A percentile compares a stretch with the other conserved stretches of the same genome.
Evolutionary conservation across 31 red algal genomes (phyloP).

Genomic region (Asparagopsis taxiformis): DNA sequence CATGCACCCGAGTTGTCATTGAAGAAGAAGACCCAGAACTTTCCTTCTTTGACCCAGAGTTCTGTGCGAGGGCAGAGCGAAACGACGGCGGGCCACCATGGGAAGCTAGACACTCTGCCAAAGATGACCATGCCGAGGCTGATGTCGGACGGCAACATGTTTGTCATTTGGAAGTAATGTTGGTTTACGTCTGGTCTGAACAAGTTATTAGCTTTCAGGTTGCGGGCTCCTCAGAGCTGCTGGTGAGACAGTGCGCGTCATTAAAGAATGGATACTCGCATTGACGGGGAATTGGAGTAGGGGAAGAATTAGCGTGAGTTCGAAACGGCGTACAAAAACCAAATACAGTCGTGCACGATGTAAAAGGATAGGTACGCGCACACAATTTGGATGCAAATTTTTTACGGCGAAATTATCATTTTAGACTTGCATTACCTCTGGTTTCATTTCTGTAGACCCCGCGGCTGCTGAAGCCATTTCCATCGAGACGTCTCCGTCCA

Average conservation of each 20-base stretch:
- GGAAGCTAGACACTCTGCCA: conserved; percentile 21
- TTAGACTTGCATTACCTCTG: conserved; percentile 33
- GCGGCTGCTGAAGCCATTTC: conserved; percentile 2
- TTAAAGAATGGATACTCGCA: too few species aligned
- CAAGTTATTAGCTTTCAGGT: too few species aligned
- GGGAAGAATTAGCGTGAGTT: too few species aligned
- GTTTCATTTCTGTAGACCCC: neutral
- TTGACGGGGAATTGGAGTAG: too few species aligned
- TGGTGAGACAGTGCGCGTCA: too few species aligned
- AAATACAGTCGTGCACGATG: too few species aligned
- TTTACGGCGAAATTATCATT: neutral
- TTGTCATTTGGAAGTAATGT: neutral
- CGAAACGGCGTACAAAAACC: too few species aligned
- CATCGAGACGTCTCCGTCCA: neutral
- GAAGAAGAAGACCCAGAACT: conserved; percentile 44
- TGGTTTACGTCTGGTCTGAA: neutral
- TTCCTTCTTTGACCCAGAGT: conserved; percentile 4
- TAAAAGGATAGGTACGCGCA: too few species aligned
- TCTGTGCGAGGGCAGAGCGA: neutral
- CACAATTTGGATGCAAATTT: neutral
- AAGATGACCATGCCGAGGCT: conserved; percentile 14
- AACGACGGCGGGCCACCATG: conserved; percentile 36
- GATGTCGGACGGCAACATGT: conserved; percentile 1
- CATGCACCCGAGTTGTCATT: conserved; percentile 36
- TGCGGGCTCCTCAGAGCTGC: too few species aligned